Percentiles rank a stretch among this genome's conserved stretches.
These are phyloP conservation scores for Priceomyces carsonii DNA, from an alignment of 805 yeast species.

Conservation along the genomic window DNA sequence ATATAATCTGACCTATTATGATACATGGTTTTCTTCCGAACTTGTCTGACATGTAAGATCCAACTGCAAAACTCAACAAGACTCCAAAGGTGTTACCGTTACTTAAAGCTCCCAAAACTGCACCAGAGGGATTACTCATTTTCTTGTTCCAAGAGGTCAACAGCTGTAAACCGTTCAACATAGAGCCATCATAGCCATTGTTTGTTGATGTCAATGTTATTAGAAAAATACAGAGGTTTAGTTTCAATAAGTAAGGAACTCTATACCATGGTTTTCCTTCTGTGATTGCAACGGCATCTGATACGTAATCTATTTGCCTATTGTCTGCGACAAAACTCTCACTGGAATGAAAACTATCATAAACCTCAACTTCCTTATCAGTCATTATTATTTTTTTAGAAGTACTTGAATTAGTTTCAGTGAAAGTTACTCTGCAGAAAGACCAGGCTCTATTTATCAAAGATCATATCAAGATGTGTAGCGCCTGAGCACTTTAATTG, in stretches of 20 bases:
- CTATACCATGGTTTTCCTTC: too few relatives aligned
- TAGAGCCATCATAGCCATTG: constrained; percentile 49
- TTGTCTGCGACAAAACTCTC: too few relatives aligned
- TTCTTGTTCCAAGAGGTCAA: constrained; percentile 40
- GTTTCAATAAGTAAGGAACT: constrained; percentile 28
- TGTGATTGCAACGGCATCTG: too few relatives aligned
- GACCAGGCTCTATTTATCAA: too few relatives aligned
- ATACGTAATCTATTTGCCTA: too few relatives aligned
- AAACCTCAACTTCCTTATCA: too few relatives aligned
- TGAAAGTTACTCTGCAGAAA: too few relatives aligned
- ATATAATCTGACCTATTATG: constrained; percentile 23
- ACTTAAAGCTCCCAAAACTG: constrained; percentile 39
- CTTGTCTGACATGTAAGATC: constrained; percentile 32
- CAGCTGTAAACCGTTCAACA: constrained; percentile 53
- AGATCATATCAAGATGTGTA: too few relatives aligned
- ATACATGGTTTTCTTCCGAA: constrained; percentile 40
- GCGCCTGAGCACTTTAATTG: too few relatives aligned
- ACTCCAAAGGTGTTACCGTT: constrained; percentile 47
- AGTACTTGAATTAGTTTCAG: too few relatives aligned
- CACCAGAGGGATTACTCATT: constrained; percentile 41
- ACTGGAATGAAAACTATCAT: too few relatives aligned
- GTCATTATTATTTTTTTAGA: too few relatives aligned
- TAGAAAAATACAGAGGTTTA: constrained; percentile 40
- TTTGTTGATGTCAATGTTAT: constrained; percentile 49
- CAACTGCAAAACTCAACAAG: constrained; percentile 27